Percentiles rank a stretch among this genome's conserved stretches.
Conservation (phyloP, 768 basidiomycete genomes). For the Leccinum subtestaceum region DNA sequence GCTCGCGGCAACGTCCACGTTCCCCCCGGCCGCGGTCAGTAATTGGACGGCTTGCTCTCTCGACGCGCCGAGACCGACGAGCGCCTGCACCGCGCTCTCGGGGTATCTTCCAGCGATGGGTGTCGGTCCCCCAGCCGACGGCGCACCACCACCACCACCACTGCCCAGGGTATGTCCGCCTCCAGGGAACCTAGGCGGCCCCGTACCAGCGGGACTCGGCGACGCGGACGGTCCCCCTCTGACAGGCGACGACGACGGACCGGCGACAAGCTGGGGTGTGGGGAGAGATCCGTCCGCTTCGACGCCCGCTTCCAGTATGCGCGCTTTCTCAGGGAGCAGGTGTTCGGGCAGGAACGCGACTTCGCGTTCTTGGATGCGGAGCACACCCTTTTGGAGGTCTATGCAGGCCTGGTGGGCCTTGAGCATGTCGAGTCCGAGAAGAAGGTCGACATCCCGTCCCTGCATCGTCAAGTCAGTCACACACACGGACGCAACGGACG, state of each 20-base stretch:
- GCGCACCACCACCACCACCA: background rate
- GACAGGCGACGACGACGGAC: background rate
- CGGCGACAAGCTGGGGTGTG: conserved; percentile 17
- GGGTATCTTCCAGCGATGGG: conserved; percentile 52
- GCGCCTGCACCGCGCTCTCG: conserved; percentile 58
- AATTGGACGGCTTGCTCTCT: conserved; percentile 75
- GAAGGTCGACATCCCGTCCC: conserved; percentile 91
- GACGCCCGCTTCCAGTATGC: conserved; percentile 38
- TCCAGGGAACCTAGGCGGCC: conserved; percentile 56
- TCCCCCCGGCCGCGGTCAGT: conserved; percentile 78
- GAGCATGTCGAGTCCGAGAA: conserved; percentile 99
- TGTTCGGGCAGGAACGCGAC: conserved; percentile 91
- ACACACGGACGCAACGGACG: background rate
- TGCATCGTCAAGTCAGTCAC: conserved; percentile 27
- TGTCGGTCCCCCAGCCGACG: conserved; percentile 12
- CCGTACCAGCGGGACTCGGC: conserved; percentile 41
- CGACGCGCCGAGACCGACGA: conserved; percentile 76
- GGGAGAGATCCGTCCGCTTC: conserved; percentile 24
- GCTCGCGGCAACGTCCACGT: conserved; percentile 85
- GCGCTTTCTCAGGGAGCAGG: conserved; percentile 83
- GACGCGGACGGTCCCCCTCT: conserved; percentile 18
- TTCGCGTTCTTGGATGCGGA: conserved; percentile 90
- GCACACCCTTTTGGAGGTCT: conserved; percentile 84
- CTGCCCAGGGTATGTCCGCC: conserved; percentile 60
- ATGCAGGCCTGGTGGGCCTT: conserved; percentile 96